phyloP scores from a whole-genome alignment of 306 rosid species.

The Cucumis cinereus region DNA sequence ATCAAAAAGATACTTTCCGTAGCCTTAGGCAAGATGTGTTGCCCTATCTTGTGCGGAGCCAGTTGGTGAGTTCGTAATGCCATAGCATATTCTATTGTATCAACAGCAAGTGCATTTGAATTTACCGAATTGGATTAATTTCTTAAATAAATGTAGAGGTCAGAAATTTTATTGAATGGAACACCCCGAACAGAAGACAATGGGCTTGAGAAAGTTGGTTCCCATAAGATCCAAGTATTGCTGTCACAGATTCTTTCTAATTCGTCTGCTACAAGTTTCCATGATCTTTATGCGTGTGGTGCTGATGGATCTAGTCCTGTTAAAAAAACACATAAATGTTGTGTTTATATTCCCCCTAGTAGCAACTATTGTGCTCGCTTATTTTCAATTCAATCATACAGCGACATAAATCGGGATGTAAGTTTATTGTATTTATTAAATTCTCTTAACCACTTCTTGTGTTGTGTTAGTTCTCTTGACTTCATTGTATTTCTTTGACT shows the following conservation, averaged over 20 bases:
- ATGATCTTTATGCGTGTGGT: constrained; percentile 33
- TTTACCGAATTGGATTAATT: constrained; percentile 3
- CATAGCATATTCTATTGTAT: constrained; percentile 13
- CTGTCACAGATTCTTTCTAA: constrained; percentile 61
- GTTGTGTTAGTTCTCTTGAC: background rate
- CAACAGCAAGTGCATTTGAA: constrained; percentile 1
- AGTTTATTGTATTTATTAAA: constrained; percentile 24
- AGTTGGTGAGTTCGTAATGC: constrained; percentile 65
- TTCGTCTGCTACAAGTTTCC: constrained; percentile 71
- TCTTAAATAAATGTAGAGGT: constrained; percentile 42
- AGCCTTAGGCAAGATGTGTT: constrained; percentile 80
- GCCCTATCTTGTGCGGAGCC: constrained; percentile 93
- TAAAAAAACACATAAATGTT: constrained; percentile 73
- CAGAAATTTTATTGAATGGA: constrained; percentile 56
- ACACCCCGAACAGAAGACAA: constrained; percentile 61
- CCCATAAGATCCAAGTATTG: constrained; percentile 49
- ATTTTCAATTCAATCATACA: constrained; percentile 81
- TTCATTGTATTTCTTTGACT: constrained; percentile 5
- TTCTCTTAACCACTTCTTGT: background rate
- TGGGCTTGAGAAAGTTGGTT: constrained; percentile 47
- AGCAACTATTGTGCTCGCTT: constrained; percentile 74
- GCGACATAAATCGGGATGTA: constrained; percentile 88
- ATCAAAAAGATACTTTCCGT: constrained; percentile 50
- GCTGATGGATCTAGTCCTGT: constrained; percentile 32
- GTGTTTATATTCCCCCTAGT: constrained; percentile 74